Evolutionary conservation across 139 green algal genomes (phyloP).

Genomic region (Chara braunii): DNA sequence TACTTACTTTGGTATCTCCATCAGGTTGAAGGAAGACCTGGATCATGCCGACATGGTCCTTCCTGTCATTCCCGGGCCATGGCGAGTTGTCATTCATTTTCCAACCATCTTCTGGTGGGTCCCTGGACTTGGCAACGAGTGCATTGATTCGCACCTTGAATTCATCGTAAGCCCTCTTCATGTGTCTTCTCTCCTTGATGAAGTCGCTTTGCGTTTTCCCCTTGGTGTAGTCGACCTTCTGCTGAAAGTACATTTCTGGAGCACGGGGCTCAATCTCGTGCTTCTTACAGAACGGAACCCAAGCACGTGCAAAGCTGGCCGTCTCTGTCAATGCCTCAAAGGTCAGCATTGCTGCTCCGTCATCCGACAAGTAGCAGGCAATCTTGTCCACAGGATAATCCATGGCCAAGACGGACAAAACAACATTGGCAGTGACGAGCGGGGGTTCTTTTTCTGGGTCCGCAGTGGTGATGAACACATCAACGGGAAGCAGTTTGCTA

Average conservation of each 20-base stretch:
- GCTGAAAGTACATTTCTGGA: slow-evolving; percentile 26
- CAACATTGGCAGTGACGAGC: slow-evolving; percentile 13
- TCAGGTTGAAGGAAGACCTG: slow-evolving; percentile 38
- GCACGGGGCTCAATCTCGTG: slow-evolving; percentile 24
- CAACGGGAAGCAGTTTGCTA: slow-evolving; percentile 2
- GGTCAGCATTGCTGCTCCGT: slow-evolving; percentile 31
- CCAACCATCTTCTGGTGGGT: slow-evolving; percentile 9
- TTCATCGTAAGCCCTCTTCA: slow-evolving; percentile 33
- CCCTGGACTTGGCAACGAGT: slow-evolving; percentile 24
- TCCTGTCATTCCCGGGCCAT: slow-evolving; percentile 19
- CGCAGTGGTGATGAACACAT: slow-evolving; percentile 19
- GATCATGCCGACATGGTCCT: slow-evolving; percentile 27
- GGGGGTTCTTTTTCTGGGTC: slow-evolving; percentile 24
- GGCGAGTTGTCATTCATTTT: slow-evolving; percentile 10
- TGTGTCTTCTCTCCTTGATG: slow-evolving; percentile 18
- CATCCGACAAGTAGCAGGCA: slow-evolving; percentile 18
- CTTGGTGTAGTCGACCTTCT: slow-evolving; percentile 26
- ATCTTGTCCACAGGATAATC: slow-evolving; percentile 33
- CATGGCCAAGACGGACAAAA: slow-evolving; percentile 22
- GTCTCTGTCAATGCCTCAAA: slow-evolving; percentile 30
- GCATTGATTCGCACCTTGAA: slow-evolving; percentile 36
- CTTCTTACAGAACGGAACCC: slow-evolving; percentile 33
- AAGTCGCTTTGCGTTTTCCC: slow-evolving; percentile 14
- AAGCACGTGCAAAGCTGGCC: slow-evolving; percentile 15
- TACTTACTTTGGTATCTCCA: too few relatives aligned